Percentiles rank a stretch among this genome's conserved stretches.
Evolutionary conservation across 148 eudicot species (phyloP).

Genomic region (Heliosperma pusillum): DNA sequence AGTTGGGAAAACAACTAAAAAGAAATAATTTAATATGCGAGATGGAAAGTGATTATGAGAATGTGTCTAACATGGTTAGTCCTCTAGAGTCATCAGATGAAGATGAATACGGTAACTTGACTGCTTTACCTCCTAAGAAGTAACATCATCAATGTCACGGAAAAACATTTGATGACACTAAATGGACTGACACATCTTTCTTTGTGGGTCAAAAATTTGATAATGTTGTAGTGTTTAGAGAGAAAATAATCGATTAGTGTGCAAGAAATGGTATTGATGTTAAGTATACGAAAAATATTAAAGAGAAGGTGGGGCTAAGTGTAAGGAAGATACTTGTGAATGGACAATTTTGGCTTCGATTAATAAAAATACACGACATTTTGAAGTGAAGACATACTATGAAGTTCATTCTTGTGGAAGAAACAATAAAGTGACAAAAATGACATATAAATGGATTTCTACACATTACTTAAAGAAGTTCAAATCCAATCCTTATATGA

Average conservation of each 20-base stretch:
- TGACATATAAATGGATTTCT: constrained; percentile 1
- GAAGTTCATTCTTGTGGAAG: too few species aligned
- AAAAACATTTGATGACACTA: neutral
- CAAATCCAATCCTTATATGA: neutral
- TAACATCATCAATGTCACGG: too few species aligned
- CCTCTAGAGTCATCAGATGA: neutral
- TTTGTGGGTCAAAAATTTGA: neutral
- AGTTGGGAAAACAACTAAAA: neutral
- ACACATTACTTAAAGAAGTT: neutral
- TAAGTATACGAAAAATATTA: neutral
- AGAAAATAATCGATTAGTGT: neutral
- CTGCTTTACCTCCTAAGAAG: neutral
- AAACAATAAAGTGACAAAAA: neutral
- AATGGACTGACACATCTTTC: neutral
- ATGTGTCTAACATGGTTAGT: neutral
- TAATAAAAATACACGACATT: neutral
- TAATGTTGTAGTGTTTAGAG: neutral
- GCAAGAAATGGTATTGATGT: too few species aligned
- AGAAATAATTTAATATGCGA: neutral
- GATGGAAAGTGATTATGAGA: neutral
- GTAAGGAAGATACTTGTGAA: neutral
- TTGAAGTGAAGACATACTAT: neutral
- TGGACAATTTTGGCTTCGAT: constrained; percentile 1
- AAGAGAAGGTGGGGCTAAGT: neutral
- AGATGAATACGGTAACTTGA: neutral